Base-by-base conservation (phyloP, 176 grass and related monocot genomes). In the Tillandsia leiboldiana region DNA sequence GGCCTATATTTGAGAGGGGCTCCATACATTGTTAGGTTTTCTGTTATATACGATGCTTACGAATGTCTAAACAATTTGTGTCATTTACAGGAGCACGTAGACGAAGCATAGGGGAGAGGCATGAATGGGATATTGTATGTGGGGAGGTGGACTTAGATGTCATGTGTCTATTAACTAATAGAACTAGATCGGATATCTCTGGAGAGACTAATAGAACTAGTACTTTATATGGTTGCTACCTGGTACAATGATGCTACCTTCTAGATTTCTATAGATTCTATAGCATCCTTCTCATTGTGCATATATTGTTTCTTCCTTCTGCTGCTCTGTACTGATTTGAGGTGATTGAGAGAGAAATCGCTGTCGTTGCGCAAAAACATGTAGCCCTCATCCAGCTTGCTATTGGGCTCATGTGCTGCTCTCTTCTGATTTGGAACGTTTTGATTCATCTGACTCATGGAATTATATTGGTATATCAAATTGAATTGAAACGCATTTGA, bases 141-240 rank as follows among this genome's bases (percentile, higher is more conserved):
- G 48, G 8, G 72, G 72, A 74, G 53, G 54, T 63, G 72, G 72
- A 52, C 61, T 51, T 51, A 8, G 63, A 64, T 73, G 71, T 73
- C 71, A 63, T 63, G 70, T 73, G 56, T 58, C 13, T 26, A 64
- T 51, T 11, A n/a, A 26, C 57, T 12, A 15, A 33, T 51, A 24
- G 47, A 42, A 49, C 27, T 51, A 72, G 33, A 42, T 42, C 33
- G 33, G 33, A 42, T 42, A 6, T 42, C 33, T 42, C 33, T 42
- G 33, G 8, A 42, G 28, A 29, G 33, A 42, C 33, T 42, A 42
- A 42, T 42, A 42, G 33, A 42, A 42, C 33, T 7, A 42, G 33
- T 42, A 42, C 33, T 7, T 42, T 42, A 7, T 42, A 42, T 42
- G 33, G 33, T 42, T 48, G 26, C 53, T 29, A 72, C 20, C 13